These are phyloP conservation scores for Sporothrix humicola DNA, from an alignment of 2,329 filamentous ascomycete genomes.

Conservation along the genomic window DNA sequence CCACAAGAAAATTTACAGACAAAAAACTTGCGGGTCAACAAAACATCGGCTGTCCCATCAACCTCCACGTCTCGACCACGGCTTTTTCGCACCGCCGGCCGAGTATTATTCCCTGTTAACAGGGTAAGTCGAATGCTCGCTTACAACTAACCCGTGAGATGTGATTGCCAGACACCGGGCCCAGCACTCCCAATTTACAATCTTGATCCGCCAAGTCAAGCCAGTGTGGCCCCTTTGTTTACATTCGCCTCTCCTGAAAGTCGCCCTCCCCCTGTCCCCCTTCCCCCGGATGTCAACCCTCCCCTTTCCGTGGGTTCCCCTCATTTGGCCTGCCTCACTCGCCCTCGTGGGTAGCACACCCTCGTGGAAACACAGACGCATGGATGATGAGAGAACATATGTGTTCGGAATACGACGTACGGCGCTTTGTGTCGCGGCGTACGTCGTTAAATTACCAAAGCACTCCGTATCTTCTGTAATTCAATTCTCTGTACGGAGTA, in stretches of 20 bases:
- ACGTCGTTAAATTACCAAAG: no score
- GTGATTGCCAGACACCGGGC: not conserved
- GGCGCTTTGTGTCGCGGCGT: no score
- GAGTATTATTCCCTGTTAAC: not conserved
- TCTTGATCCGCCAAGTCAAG: no score
- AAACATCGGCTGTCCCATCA: no score
- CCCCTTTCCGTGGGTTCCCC: conserved; percentile 1
- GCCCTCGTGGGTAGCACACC: not conserved
- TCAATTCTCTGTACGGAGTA: no score
- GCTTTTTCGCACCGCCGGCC: not conserved
- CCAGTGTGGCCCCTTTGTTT: not conserved
- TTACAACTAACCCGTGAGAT: conserved; percentile 3
- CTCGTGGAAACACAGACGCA: not conserved
- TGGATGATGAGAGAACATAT: not conserved
- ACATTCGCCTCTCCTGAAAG: not conserved
- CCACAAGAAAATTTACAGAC: no score
- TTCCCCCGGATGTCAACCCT: conserved; percentile 18
- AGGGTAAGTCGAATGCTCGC: not conserved
- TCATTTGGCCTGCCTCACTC: not conserved
- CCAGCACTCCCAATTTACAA: not conserved
- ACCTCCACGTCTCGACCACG: not conserved
- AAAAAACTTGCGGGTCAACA: no score
- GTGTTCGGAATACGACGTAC: not conserved
- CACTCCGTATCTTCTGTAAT: no score
- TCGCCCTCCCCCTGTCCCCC: not conserved